Evolutionary conservation across 495 filamentous ascomycete genomes (phyloP).

Genomic region (Penicillium steckii): DNA sequence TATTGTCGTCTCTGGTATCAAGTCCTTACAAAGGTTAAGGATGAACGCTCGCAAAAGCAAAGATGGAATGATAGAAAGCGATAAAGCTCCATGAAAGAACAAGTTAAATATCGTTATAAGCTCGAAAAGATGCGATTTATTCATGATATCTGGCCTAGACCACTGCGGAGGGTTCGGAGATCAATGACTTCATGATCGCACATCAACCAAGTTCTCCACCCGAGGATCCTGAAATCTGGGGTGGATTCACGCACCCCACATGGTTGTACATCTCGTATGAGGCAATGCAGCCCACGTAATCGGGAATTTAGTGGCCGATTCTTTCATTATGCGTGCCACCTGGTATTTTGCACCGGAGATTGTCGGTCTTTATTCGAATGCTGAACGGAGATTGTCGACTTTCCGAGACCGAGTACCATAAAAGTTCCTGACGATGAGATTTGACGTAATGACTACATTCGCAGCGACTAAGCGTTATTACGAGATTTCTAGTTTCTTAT

Average conservation of each 20-base stretch:
- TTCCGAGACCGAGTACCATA: constrained; percentile 9
- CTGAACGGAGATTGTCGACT: constrained; percentile 2
- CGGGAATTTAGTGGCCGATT: neutral
- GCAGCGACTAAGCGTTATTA: neutral
- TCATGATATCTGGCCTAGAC: neutral
- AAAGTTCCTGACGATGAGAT: constrained; percentile 1
- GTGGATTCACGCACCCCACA: neutral
- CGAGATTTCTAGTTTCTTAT: neutral
- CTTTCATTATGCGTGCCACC: neutral
- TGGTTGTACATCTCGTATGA: constrained; percentile 7
- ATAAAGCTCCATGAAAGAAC: neutral
- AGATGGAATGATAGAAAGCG: too few species aligned
- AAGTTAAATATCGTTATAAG: neutral
- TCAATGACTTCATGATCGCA: constrained; percentile 27
- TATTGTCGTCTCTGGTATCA: too few species aligned
- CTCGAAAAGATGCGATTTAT: neutral
- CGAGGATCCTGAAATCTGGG: constrained; percentile 1
- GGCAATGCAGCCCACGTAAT: constrained; percentile 17
- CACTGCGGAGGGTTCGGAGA: neutral
- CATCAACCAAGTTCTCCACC: neutral
- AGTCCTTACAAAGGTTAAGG: too few species aligned
- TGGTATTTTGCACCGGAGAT: neutral
- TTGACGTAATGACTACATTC: constrained; percentile 22
- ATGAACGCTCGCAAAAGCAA: too few species aligned
- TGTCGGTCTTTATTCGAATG: neutral